phyloP scores from a whole-genome alignment of 306 rosid species.

The Prunus davidiana region DNA sequence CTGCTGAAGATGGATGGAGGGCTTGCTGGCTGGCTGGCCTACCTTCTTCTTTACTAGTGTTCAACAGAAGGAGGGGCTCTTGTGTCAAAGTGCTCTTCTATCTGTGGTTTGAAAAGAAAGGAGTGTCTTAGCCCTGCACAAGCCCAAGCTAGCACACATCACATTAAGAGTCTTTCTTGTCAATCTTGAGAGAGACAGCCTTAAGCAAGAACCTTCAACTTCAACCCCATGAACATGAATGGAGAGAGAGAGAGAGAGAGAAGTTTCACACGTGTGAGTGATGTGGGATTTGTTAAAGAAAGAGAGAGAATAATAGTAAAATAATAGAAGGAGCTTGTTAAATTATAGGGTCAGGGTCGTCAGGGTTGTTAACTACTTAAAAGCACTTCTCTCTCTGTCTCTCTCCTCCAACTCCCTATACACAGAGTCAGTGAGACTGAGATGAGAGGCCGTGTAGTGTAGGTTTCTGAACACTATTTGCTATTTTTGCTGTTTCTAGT shows the following conservation, averaged over 20 bases:
- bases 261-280: constrained; percentile 69
- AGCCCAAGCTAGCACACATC: constrained; percentile 44
- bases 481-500: constrained; percentile 34
- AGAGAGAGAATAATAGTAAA: background rate
- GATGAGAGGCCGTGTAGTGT: constrained; percentile 9
- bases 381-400: constrained; percentile 18
- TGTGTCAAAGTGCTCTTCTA: constrained; percentile 18
- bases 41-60: constrained; percentile 17
- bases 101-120: constrained; percentile 47
- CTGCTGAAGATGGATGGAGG: background rate
- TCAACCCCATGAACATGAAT: constrained; percentile 26
- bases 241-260: background rate
- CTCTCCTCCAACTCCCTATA: constrained; percentile 1
- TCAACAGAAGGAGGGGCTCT: constrained; percentile 13
- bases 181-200: constrained; percentile 64
- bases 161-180: constrained; percentile 61
- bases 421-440: constrained; percentile 12
- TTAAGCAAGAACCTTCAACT: constrained; percentile 31
- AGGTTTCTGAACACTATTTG: constrained; percentile 29
- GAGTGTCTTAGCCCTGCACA: constrained; percentile 46
- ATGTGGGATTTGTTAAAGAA: constrained; percentile 28
- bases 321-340: constrained; percentile 25
- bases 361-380: constrained; percentile 52
- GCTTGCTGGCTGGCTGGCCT: background rate
- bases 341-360: constrained; percentile 41